Conservation (phyloP, 768 basidiomycete species). For the Lactifluus subvellereus region DNA sequence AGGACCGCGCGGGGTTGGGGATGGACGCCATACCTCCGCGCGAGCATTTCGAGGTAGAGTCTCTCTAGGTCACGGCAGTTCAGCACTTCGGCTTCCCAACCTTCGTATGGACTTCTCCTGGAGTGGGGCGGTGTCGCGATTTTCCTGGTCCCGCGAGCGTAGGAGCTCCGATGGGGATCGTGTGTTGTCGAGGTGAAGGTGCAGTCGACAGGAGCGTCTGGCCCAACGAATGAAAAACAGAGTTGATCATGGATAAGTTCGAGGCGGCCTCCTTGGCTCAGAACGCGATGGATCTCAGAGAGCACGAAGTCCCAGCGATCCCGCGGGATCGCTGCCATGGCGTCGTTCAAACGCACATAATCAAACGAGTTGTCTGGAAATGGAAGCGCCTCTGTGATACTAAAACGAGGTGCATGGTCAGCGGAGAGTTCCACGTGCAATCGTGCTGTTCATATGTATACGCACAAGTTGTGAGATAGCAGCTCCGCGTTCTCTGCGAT, state of each 20-base stretch:
- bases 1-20: slow-evolving; percentile 48
- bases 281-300: slow-evolving; percentile 54
- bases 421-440: not conserved
- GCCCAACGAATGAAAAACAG: slow-evolving; percentile 52
- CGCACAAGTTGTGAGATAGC: slow-evolving; percentile 65
- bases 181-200: not conserved
- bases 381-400: slow-evolving; percentile 52
- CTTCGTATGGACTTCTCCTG: slow-evolving; percentile 25
- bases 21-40: slow-evolving; percentile 44
- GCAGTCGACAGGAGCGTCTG: slow-evolving; percentile 24
- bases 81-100: slow-evolving; percentile 39
- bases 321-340: slow-evolving; percentile 55
- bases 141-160: not conserved
- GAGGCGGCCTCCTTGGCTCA: slow-evolving; percentile 54
- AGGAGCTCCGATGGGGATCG: not conserved
- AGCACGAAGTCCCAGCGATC: slow-evolving; percentile 56
- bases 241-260: slow-evolving; percentile 74
- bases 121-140: not conserved
- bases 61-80: slow-evolving; percentile 47
- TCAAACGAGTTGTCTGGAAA: slow-evolving; percentile 62
- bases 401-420: slow-evolving; percentile 27
- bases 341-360: slow-evolving; percentile 66
- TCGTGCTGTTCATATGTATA: slow-evolving; percentile 15
- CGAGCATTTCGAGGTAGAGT: slow-evolving; percentile 56
- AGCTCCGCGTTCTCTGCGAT: slow-evolving; percentile 43